Conservation (phyloP, 352 stramenopile species). For the Peronosclerospora sorghi region DNA sequence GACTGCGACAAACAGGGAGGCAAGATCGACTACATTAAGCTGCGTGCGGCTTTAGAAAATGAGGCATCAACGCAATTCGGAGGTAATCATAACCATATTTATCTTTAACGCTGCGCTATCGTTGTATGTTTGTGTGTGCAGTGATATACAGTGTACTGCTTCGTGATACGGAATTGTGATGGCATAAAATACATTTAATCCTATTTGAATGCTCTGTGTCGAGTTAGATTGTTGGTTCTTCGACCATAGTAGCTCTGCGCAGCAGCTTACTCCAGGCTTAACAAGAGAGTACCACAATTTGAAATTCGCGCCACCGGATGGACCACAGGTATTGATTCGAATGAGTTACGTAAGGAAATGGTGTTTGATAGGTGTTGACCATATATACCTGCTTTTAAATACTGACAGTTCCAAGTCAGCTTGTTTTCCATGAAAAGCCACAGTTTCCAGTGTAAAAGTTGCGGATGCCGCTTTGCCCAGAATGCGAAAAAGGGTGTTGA, state of each 20-base stretch:
- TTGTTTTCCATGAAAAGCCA: slow-evolving; percentile 82
- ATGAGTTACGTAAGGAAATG: background rate
- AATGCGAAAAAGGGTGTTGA: slow-evolving; percentile 81
- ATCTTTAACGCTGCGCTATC: background rate
- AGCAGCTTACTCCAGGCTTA: slow-evolving; percentile 14
- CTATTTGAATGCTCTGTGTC: slow-evolving; percentile 9
- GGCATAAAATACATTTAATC: slow-evolving; percentile 2
- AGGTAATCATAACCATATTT: slow-evolving; percentile 21
- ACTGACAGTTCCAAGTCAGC: slow-evolving; percentile 67
- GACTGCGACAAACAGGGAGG: slow-evolving; percentile 21
- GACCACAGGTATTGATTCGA: slow-evolving; percentile 42
- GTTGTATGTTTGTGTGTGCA: slow-evolving; percentile 6
- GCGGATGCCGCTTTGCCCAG: slow-evolving; percentile 53
- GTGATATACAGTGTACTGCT: slow-evolving; percentile 2
- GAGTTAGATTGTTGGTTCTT: slow-evolving; percentile 83
- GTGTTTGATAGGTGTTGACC: background rate
- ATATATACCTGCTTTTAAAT: background rate
- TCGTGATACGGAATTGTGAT: background rate
- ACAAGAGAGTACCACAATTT: slow-evolving; percentile 45
- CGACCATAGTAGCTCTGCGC: slow-evolving; percentile 54
- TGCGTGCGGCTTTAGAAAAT: slow-evolving; percentile 47
- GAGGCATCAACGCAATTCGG: slow-evolving; percentile 30
- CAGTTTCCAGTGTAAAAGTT: slow-evolving; percentile 50
- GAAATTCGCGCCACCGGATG: slow-evolving; percentile 59
- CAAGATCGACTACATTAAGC: slow-evolving; percentile 61